Evolutionary conservation across 345 rosid species (phyloP), one percentile per base, ranked within the genome.

Genomic region (Murraya paniculata): DNA sequence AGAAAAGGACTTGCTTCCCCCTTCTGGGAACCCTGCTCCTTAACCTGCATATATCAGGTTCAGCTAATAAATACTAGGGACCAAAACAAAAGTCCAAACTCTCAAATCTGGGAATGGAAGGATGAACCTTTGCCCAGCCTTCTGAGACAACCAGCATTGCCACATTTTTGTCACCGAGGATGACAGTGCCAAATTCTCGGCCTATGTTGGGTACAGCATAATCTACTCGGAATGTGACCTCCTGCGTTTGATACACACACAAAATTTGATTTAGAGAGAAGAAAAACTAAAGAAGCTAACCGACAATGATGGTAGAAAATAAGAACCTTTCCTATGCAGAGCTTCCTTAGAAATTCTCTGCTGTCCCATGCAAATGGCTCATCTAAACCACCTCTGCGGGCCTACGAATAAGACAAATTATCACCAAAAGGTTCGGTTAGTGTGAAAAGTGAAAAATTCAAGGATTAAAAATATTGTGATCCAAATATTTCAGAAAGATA

Each of bases 341-440:
- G 93, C 90, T 93, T 93, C 85, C 99, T 91, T 79, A 96, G 83
- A 85, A 74, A 92, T 78, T 96, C 98, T 76, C 94, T 90, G 87
- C 98, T 94, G 69, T 89, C 92, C 99, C 99, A 96, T 59, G 99
- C 99, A 83, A 94, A 96, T 21, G 94, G 86, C 88, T 97, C 99
- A 79, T 97, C 99, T 67, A 81, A 58, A 64, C 97, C 97, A 81
- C 94, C 97, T 85, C 94, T 87, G 19, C 98, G 96, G 35, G 98
- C 98, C 98, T 93, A 74, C 22, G 19, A 72, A 77, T 27, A 71
- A 24, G 50, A 57, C 28, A 77, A 70, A 69, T 25, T 28, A 36
- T 33, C 58, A 21, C 5, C 55, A 62, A 45, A 66, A 2, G 77
- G 7, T 35, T 9, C 8, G 1, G 55, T 72, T 24, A 84, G 76